Evolutionary conservation across 768 basidiomycete species (phyloP).

Genomic region (Auriculariales sp.): DNA sequence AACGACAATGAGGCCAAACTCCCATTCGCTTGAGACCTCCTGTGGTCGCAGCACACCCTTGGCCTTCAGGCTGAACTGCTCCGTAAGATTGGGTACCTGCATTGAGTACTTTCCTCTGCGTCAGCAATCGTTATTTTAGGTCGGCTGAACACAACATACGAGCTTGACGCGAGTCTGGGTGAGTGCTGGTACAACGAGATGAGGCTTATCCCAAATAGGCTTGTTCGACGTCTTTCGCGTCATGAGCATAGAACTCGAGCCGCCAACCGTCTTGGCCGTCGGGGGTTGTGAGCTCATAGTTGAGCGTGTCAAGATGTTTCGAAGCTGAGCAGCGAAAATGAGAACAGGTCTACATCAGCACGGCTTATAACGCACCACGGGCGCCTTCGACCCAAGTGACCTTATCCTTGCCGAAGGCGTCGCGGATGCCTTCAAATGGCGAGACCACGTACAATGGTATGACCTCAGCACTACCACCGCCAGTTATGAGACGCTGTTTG

Average conservation of each 20-base stretch:
- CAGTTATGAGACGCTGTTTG: conserved; percentile 44
- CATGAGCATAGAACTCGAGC: conserved; percentile 45
- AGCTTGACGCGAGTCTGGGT: too few relatives aligned
- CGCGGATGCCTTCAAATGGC: conserved; percentile 62
- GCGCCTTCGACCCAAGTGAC: conserved; percentile 58
- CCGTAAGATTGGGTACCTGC: too few relatives aligned
- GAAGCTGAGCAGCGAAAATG: conserved; percentile 29
- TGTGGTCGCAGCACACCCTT: too few relatives aligned
- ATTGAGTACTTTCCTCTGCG: too few relatives aligned
- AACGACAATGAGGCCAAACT: not conserved
- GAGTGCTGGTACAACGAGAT: too few relatives aligned
- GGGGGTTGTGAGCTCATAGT: conserved; percentile 46
- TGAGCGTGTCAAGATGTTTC: conserved; percentile 51
- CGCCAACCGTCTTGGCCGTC: conserved; percentile 54
- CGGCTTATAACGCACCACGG: conserved; percentile 25
- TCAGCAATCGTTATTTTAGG: too few relatives aligned
- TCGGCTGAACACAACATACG: too few relatives aligned
- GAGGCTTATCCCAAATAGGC: too few relatives aligned
- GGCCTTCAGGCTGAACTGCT: too few relatives aligned
- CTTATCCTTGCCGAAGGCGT: conserved; percentile 39
- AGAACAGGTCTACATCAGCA: not conserved
- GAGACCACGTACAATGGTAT: conserved; percentile 64
- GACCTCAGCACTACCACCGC: conserved; percentile 60
- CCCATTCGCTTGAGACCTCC: not conserved
- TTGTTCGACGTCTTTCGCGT: conserved; percentile 37